Conservation (phyloP, 257 asterid genomes). For the Verbena officinalis region DNA sequence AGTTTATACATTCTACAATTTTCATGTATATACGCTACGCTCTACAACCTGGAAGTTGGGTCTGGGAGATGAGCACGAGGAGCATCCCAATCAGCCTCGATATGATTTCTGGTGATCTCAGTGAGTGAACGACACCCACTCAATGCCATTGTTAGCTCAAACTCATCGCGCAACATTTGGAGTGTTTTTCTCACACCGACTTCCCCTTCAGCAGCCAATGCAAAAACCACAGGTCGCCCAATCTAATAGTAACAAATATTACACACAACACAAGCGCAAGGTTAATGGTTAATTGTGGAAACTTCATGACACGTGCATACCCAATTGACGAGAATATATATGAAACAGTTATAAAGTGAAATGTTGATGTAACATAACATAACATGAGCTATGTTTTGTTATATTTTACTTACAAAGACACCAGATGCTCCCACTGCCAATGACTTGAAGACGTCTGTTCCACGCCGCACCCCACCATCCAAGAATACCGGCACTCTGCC, state of each 20-base stretch:
- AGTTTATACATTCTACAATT: too few relatives aligned
- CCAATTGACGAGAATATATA: too few relatives aligned
- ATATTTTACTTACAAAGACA: conserved; percentile 65
- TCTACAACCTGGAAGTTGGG: conserved; percentile 67
- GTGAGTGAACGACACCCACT: conserved; percentile 77
- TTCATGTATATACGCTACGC: too few relatives aligned
- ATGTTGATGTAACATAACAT: too few relatives aligned
- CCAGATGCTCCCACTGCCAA: conserved; percentile 96
- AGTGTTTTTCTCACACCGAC: conserved; percentile 83
- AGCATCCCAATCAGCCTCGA: conserved; percentile 77
- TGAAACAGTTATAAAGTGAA: too few relatives aligned
- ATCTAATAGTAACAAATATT: conserved; percentile 56
- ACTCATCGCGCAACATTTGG: conserved; percentile 87
- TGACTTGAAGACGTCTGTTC: conserved; percentile 96
- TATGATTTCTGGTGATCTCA: conserved; percentile 87
- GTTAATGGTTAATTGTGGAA: too few relatives aligned
- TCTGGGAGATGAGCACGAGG: conserved; percentile 54
- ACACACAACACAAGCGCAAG: too few relatives aligned
- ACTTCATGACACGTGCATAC: too few relatives aligned
- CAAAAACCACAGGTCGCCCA: conserved; percentile 90
- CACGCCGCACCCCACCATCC: conserved; percentile 98
- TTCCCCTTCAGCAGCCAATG: conserved; percentile 93
- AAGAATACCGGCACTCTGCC: conserved; percentile 91
- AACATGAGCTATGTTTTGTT: too few relatives aligned
- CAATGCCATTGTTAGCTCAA: conserved; percentile 95